These are phyloP conservation scores for Sedum album DNA, from an alignment of 164 flowering plant species.

Conservation along the genomic window DNA sequence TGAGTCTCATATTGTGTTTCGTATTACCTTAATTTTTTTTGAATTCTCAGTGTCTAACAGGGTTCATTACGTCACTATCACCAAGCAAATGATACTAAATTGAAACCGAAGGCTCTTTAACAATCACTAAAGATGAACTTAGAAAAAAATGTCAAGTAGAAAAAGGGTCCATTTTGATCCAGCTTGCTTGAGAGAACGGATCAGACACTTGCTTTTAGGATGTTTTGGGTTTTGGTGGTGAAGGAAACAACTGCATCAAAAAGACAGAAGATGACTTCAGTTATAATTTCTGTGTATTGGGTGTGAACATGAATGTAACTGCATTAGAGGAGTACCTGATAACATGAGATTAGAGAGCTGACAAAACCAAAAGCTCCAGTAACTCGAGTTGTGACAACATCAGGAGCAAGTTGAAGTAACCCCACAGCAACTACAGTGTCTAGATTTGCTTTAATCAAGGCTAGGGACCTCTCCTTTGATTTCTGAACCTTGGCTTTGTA, in stretches of 20 bases:
- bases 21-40: not conserved
- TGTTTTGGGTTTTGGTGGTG: slow-evolving; percentile 54
- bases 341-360: slow-evolving; percentile 88
- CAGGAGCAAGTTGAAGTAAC: slow-evolving; percentile 90
- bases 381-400: slow-evolving; percentile 87
- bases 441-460: slow-evolving; percentile 62
- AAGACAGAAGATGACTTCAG: not conserved
- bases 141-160: not conserved
- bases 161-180: not conserved
- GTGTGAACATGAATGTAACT: not conserved
- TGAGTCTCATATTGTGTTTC: not conserved
- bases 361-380: slow-evolving; percentile 88
- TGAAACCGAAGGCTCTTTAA: not conserved
- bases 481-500: slow-evolving; percentile 53
- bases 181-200: not conserved
- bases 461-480: slow-evolving; percentile 78
- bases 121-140: not conserved
- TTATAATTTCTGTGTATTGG: not conserved
- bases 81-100: not conserved
- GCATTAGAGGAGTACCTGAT: slow-evolving; percentile 53
- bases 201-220: slow-evolving; percentile 18
- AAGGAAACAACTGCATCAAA: slow-evolving; percentile 63
- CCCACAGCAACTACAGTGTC: slow-evolving; percentile 91
- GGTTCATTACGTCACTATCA: not conserved
- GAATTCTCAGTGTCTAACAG: not conserved